Evolutionary conservation across 805 yeast species (phyloP), one percentile per base, ranked within the genome.

Genomic region (Kodamaea laetipori): DNA sequence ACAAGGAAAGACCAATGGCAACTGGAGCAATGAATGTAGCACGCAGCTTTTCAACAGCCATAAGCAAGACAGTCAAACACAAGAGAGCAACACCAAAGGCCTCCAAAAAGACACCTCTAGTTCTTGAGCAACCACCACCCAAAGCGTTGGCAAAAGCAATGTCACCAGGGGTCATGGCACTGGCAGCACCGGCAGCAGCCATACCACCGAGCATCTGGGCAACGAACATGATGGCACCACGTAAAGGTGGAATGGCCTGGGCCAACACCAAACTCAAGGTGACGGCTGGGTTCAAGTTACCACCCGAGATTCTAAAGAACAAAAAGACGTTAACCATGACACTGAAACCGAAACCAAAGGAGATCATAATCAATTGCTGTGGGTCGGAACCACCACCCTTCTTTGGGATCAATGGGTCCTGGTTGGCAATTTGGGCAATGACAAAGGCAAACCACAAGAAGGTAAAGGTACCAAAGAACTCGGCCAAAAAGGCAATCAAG

Each of bases 151-250:
- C 78, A 56, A 86, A 87, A 4, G 79, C 72, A 54, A 87, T 73
- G 38, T 73, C 72, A 49, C 95, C 95, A 32, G 96, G 95, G 17
- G 92, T 84, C 82, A 87, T 78, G 34, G 88, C 94, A 50, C 78
- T 69, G 38, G 89, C 95, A 35, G 89, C 92, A 64, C 88, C 95
- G 44, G 92, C 95, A 44, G 96, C 96, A 56, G 89, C 89, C 82
- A 88, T 84, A 66, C 95, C 95, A 41, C 86, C 95, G 61, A 86
- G 66, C 58, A 87, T 61, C 70, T 88, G 95, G 31, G 90, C 53
- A 43, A 82, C 36, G 65, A 78, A 66, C 81, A 84, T 80, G 44
- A 84, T 61, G 16, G 71, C 63, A 53, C 85, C 90, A 64, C 94
- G 80, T 24, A 84, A 48, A 44, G 90, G 88, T 32, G 88, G 77